phyloP scores from a whole-genome alignment of 2,329 filamentous ascomycete species.

The Rhynchosporium graminicola region DNA sequence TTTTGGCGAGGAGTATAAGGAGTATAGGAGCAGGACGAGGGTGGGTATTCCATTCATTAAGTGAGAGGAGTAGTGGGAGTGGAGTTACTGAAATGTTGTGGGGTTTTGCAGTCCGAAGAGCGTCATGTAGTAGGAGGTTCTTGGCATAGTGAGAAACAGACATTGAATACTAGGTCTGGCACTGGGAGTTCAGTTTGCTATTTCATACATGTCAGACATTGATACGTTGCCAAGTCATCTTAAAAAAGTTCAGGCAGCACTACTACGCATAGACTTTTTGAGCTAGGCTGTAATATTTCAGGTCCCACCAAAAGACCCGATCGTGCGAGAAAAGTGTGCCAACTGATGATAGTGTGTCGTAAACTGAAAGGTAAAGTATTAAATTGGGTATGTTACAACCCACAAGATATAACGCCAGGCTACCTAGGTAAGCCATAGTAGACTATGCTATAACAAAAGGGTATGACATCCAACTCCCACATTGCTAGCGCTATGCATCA shows the following conservation, averaged over 20 bases:
- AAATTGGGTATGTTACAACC: background rate
- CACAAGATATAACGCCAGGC: slow-evolving; percentile 10
- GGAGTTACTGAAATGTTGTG: background rate
- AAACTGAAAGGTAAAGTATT: background rate
- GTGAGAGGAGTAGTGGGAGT: slow-evolving; percentile 8
- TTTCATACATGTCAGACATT: background rate
- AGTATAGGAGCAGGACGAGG: slow-evolving; percentile 69
- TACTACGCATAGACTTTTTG: too few species aligned
- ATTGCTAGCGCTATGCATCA: background rate
- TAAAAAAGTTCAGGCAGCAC: too few species aligned
- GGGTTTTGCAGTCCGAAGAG: background rate
- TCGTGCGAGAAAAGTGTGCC: background rate
- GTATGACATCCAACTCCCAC: slow-evolving; percentile 19
- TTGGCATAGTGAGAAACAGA: slow-evolving; percentile 16
- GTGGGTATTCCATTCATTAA: slow-evolving; percentile 80
- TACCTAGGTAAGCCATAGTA: slow-evolving; percentile 17
- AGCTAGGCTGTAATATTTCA: background rate
- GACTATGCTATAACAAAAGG: slow-evolving; percentile 17
- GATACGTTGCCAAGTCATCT: too few species aligned
- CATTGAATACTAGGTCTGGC: background rate
- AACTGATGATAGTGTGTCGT: background rate
- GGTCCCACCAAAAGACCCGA: background rate
- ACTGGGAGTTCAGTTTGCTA: background rate
- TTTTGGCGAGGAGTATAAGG: slow-evolving; percentile 79
- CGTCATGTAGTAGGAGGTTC: background rate